A percentile compares a stretch with the other conserved stretches of the same genome.
Conservation (phyloP, 257 asterid genomes). For the Solanum etuberosum region DNA sequence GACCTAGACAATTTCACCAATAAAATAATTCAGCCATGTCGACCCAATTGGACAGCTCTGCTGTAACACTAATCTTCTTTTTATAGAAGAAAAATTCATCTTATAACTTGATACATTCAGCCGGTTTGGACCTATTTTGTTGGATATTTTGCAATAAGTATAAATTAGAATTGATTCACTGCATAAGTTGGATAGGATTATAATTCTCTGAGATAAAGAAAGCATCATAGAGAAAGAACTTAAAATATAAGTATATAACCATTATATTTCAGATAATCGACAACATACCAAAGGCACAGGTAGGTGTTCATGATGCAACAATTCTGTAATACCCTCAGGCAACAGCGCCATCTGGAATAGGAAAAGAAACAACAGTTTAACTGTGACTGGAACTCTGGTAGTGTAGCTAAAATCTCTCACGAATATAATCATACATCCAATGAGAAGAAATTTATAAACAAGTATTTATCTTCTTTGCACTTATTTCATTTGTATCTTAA, state of each 20-base stretch:
- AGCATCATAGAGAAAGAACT: not conserved
- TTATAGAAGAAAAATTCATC: not conserved
- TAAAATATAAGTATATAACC: not conserved
- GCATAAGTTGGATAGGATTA: not conserved
- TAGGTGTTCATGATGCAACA: conserved; percentile 62
- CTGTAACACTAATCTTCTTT: not conserved
- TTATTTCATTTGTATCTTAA: not conserved
- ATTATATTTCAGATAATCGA: not conserved
- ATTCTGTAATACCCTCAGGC: conserved; percentile 87
- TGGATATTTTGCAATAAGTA: not conserved
- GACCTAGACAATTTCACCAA: not conserved
- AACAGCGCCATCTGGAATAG: conserved; percentile 71
- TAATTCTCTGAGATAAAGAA: not conserved
- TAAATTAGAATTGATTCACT: not conserved
- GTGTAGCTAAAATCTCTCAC: not conserved
- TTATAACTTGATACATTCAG: not conserved
- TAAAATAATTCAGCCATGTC: not conserved
- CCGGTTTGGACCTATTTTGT: not conserved
- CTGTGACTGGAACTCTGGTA: not conserved
- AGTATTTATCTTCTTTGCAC: not conserved
- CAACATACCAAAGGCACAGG: conserved; percentile 68
- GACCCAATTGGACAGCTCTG: not conserved
- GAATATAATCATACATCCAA: not conserved
- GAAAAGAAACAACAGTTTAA: conserved; percentile 1
- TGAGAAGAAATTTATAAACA: not conserved